A percentile compares a stretch with the other conserved stretches of the same genome.
Evolutionary conservation across 1,284 basidiomycete species (phyloP).

Genomic region (Apiotrichum laibachii): DNA sequence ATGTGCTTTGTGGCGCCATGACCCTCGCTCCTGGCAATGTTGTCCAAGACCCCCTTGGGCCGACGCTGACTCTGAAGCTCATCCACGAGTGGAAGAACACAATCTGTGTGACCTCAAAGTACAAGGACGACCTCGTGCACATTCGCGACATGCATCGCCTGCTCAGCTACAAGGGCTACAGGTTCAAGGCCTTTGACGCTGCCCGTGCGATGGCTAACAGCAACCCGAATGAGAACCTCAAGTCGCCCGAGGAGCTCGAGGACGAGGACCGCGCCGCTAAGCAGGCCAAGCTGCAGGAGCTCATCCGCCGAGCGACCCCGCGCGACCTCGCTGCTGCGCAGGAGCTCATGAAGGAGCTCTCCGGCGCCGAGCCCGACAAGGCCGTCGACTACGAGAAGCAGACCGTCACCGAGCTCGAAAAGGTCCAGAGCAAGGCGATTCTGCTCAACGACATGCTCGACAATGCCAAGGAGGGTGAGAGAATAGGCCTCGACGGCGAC

Average conservation of each 20-base stretch:
- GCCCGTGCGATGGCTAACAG: slow-evolving; percentile 53
- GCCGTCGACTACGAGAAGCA: slow-evolving; percentile 91
- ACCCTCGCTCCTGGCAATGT: background rate
- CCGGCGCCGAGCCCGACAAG: slow-evolving; percentile 91
- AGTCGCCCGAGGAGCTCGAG: slow-evolving; percentile 68
- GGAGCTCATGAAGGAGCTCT: slow-evolving; percentile 94
- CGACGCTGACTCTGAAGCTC: slow-evolving; percentile 28
- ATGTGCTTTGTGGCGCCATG: background rate
- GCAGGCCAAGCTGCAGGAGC: slow-evolving; percentile 80
- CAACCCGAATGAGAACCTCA: slow-evolving; percentile 52
- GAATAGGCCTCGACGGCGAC: slow-evolving; percentile 77
- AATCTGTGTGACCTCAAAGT: slow-evolving; percentile 82
- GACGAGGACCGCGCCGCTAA: slow-evolving; percentile 93
- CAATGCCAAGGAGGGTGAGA: slow-evolving; percentile 79
- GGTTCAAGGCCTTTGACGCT: slow-evolving; percentile 70
- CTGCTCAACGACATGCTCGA: slow-evolving; percentile 95
- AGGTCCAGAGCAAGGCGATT: slow-evolving; percentile 90
- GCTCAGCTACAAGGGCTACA: slow-evolving; percentile 89
- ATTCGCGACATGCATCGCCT: slow-evolving; percentile 97
- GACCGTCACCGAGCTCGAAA: slow-evolving; percentile 84
- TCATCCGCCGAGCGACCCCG: slow-evolving; percentile 93
- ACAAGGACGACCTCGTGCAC: slow-evolving; percentile 95
- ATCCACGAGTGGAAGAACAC: slow-evolving; percentile 95
- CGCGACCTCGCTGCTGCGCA: slow-evolving; percentile 93
- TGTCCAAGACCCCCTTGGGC: background rate